Evolutionary conservation across 805 yeast species (phyloP).

Genomic region (Metschnikowia lunata): DNA sequence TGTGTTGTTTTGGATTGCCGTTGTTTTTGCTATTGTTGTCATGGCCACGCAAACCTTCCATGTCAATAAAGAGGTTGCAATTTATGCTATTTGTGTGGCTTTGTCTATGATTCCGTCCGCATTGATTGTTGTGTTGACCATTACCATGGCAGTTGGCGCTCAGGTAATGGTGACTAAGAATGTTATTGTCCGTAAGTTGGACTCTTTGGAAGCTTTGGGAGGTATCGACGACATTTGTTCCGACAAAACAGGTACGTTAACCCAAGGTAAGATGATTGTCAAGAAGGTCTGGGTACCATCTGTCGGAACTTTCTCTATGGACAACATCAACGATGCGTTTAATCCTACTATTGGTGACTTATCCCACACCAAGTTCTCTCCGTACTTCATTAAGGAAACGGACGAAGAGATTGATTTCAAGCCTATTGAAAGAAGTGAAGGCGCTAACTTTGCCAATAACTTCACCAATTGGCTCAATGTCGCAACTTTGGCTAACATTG

Average conservation of each 20-base stretch:
- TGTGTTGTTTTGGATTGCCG: slow-evolving; percentile 67
- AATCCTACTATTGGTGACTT: slow-evolving; percentile 59
- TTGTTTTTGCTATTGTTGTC: slow-evolving; percentile 78
- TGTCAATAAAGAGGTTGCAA: slow-evolving; percentile 78
- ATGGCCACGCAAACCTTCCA: slow-evolving; percentile 77
- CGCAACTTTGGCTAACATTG: slow-evolving; percentile 79
- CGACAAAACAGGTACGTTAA: slow-evolving; percentile 78
- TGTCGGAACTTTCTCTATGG: slow-evolving; percentile 52
- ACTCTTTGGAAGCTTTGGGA: slow-evolving; percentile 74
- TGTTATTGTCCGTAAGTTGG: slow-evolving; percentile 73
- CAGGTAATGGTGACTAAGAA: slow-evolving; percentile 63
- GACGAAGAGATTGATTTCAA: slow-evolving; percentile 35
- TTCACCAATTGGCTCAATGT: slow-evolving; percentile 53
- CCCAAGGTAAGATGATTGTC: slow-evolving; percentile 78
- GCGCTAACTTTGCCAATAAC: slow-evolving; percentile 19
- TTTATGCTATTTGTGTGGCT: slow-evolving; percentile 83
- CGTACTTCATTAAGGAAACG: slow-evolving; percentile 30
- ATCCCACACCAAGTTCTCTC: slow-evolving; percentile 30
- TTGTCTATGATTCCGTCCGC: slow-evolving; percentile 81
- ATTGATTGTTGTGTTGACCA: slow-evolving; percentile 74
- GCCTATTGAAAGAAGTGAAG: slow-evolving; percentile 16
- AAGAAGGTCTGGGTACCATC: slow-evolving; percentile 65
- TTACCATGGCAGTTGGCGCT: slow-evolving; percentile 82
- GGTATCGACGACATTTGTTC: slow-evolving; percentile 78
- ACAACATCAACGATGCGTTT: slow-evolving; percentile 55